These are phyloP conservation scores for Oryza nivara DNA, from an alignment of 176 grass and related monocot genomes.

Conservation along the genomic window DNA sequence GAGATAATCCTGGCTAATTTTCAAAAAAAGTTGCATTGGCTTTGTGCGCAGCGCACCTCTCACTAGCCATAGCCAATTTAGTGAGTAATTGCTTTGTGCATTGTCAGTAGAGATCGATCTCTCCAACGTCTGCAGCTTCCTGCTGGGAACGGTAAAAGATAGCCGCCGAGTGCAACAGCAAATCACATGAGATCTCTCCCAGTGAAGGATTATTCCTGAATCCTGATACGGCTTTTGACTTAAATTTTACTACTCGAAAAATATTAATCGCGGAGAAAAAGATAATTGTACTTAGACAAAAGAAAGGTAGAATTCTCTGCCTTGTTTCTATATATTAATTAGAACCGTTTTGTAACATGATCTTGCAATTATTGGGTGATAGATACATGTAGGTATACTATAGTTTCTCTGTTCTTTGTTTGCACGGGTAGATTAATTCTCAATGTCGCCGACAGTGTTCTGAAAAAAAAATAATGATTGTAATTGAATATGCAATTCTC, in stretches of 20 bases:
- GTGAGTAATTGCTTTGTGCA: constrained; percentile 10
- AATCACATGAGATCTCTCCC: constrained; percentile 4
- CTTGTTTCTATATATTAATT: too few relatives aligned
- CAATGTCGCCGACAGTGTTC: too few relatives aligned
- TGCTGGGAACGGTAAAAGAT: not conserved
- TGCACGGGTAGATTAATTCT: too few relatives aligned
- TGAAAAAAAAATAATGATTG: too few relatives aligned
- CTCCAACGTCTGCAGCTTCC: not conserved
- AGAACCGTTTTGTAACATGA: too few relatives aligned
- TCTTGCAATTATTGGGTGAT: too few relatives aligned
- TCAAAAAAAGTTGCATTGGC: constrained; percentile 18
- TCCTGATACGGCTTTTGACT: not conserved
- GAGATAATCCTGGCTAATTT: constrained; percentile 25
- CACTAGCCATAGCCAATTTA: constrained; percentile 20
- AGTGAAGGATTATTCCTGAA: not conserved
- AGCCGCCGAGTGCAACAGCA: not conserved
- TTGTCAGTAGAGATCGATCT: not conserved
- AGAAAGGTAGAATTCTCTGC: too few relatives aligned
- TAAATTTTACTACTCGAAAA: not conserved
- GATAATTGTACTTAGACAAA: not conserved
- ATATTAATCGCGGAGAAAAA: not conserved
- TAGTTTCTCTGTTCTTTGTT: too few relatives aligned
- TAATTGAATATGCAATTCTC: not conserved
- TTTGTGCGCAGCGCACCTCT: constrained; percentile 29
- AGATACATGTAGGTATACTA: too few relatives aligned